Evolutionary conservation across 352 stramenopile genomes (phyloP).

Genomic region (Phytopythium kandeliae): DNA sequence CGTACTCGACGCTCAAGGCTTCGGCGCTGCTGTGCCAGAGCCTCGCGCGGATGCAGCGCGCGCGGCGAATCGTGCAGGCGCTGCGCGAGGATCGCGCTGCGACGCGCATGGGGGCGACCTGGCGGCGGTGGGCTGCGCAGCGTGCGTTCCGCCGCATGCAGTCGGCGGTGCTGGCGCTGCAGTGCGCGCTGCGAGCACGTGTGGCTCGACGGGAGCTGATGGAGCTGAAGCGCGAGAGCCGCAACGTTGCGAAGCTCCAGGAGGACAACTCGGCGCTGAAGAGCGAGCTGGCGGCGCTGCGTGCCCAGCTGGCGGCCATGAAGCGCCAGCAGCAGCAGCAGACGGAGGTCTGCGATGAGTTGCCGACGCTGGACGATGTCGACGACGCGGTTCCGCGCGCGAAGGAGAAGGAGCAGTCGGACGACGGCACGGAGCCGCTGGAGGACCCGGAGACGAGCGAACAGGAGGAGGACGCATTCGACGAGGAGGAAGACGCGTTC

Average conservation of each 20-base stretch:
- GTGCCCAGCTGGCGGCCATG: constrained; percentile 51
- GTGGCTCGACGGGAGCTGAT: constrained; percentile 33
- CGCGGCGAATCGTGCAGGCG: constrained; percentile 23
- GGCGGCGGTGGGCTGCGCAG: constrained; percentile 26
- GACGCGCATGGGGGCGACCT: constrained; percentile 29
- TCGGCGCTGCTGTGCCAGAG: constrained; percentile 45
- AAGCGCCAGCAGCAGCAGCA: constrained; percentile 11
- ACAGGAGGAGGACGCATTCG: background rate
- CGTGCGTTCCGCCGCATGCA: constrained; percentile 24
- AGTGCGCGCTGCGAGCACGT: constrained; percentile 44
- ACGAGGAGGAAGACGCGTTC: background rate
- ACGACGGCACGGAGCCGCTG: constrained; percentile 2
- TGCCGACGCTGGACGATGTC: constrained; percentile 2
- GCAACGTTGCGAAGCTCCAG: constrained; percentile 67
- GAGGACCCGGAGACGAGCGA: background rate
- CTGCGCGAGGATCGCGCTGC: constrained; percentile 41
- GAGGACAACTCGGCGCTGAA: constrained; percentile 73
- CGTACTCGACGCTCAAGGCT: constrained; percentile 31
- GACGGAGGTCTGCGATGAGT: background rate
- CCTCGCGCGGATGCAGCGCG: constrained; percentile 34
- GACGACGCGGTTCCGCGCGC: background rate
- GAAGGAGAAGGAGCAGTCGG: background rate
- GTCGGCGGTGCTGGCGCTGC: constrained; percentile 33
- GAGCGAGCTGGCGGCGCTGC: constrained; percentile 48
- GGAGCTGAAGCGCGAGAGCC: constrained; percentile 52